Evolutionary conservation across 2,329 filamentous ascomycete genomes (phyloP).

Genomic region (Zymoseptoria ardabiliae): DNA sequence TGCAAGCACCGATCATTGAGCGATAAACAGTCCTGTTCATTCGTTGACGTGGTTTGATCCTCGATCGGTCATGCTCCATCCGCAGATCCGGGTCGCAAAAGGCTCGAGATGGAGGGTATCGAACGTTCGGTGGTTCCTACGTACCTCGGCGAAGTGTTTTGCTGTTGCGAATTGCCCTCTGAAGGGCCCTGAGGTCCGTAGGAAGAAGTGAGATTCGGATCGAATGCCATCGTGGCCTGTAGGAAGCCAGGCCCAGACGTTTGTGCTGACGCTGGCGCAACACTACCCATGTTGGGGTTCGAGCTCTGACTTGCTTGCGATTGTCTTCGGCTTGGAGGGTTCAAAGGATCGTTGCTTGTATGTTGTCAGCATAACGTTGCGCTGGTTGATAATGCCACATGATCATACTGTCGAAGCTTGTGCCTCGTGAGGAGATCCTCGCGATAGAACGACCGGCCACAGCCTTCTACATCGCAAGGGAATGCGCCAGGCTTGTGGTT

Average conservation of each 20-base stretch:
- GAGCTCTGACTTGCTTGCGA: constrained; percentile 20
- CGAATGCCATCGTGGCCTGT: neutral
- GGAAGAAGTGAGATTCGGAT: constrained; percentile 2
- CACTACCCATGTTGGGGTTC: constrained; percentile 5
- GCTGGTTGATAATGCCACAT: neutral
- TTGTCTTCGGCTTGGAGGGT: constrained; percentile 15
- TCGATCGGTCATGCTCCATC: neutral
- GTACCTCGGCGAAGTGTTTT: constrained; percentile 1
- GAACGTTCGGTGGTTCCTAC: neutral
- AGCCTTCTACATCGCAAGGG: constrained; percentile 35
- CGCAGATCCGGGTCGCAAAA: constrained; percentile 17
- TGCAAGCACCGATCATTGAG: neutral
- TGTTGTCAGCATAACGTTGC: neutral
- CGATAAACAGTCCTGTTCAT: neutral
- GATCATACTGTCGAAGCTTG: constrained; percentile 39
- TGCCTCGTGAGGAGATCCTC: constrained; percentile 40
- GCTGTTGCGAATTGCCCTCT: constrained; percentile 4
- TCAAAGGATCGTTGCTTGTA: constrained; percentile 17
- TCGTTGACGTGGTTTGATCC: neutral
- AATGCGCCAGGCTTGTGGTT: constrained; percentile 39
- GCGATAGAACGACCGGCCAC: constrained; percentile 38
- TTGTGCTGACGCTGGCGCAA: constrained; percentile 1
- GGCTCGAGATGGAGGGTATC: constrained; percentile 1
- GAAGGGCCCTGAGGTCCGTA: constrained; percentile 2
- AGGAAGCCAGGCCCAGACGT: neutral